Conservation (phyloP, 2,329 filamentous ascomycete species). For the Annulohypoxylon truncatum region DNA sequence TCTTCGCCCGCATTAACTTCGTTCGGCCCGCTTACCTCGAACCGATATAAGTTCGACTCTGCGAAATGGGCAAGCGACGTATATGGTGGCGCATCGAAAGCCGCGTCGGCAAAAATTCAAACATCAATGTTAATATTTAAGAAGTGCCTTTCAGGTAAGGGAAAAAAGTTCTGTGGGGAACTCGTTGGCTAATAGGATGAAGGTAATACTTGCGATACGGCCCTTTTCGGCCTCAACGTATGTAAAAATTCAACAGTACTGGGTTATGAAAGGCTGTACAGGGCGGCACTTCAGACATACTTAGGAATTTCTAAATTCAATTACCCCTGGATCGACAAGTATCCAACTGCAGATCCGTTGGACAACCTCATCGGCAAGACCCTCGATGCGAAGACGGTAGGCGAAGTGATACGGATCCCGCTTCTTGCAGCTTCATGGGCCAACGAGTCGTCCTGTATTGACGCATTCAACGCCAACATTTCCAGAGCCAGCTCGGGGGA, state of each 20-base stretch:
- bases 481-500: constrained; percentile 21
- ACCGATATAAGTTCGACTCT: constrained; percentile 32
- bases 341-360: constrained; percentile 31
- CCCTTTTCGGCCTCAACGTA: constrained; percentile 33
- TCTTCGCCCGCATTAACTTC: constrained; percentile 39
- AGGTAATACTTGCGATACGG: constrained; percentile 31
- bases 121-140: constrained; percentile 30
- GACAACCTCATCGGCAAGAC: constrained; percentile 32
- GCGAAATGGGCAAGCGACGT: constrained; percentile 33
- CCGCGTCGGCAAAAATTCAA: constrained; percentile 31
- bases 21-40: constrained; percentile 34
- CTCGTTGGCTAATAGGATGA: constrained; percentile 4
- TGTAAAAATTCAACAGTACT: constrained; percentile 26
- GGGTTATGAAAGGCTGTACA: constrained; percentile 33
- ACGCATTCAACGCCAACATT: constrained; percentile 33
- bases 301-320: constrained; percentile 35
- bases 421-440: constrained; percentile 39
- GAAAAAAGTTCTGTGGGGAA: too few relatives aligned
- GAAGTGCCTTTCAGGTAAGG: constrained; percentile 31
- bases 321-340: constrained; percentile 36
- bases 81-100: constrained; percentile 19
- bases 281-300: constrained; percentile 29
- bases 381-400: constrained; percentile 14
- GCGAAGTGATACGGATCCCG: constrained; percentile 32
- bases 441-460: constrained; percentile 28